phyloP scores from a whole-genome alignment of 257 asterid species.

The Nicotiana noctiflora region DNA sequence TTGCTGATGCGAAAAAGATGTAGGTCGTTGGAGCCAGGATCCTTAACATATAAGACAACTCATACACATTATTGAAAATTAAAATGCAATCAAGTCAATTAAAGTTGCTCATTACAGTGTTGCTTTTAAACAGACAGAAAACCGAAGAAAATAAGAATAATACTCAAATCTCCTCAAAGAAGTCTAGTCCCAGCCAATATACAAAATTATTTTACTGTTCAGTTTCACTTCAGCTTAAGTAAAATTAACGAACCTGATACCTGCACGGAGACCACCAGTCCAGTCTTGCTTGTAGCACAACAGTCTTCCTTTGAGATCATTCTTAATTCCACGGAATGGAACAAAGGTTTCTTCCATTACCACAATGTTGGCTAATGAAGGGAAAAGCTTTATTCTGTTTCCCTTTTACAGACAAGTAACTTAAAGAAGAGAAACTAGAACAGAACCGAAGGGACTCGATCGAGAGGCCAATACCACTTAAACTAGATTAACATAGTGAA shows the following conservation, averaged over 20 bases:
- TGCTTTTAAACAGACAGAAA: no score
- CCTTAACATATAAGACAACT: slow-evolving; percentile 29
- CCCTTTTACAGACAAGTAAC: not conserved
- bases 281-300: slow-evolving; percentile 88
- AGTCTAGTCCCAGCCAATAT: no score
- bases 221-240: no score
- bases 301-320: slow-evolving; percentile 79
- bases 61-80: not conserved
- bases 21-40: slow-evolving; percentile 96
- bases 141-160: not conserved
- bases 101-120: no score
- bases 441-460: slow-evolving; percentile 8
- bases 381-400: not conserved
- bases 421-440: not conserved
- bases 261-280: slow-evolving; percentile 75
- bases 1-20: slow-evolving; percentile 95
- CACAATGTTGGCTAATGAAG: slow-evolving; percentile 11
- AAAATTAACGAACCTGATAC: slow-evolving; percentile 95
- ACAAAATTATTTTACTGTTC: no score
- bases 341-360: slow-evolving; percentile 87
- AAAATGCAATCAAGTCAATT: no score
- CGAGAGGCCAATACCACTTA: slow-evolving; percentile 12
- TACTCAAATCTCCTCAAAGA: not conserved
- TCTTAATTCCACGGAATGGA: slow-evolving; percentile 85
- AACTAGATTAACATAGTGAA: slow-evolving; percentile 8